These are phyloP conservation scores for Penicillium hordei DNA, from an alignment of 2,329 filamentous ascomycete genomes.

Conservation along the genomic window DNA sequence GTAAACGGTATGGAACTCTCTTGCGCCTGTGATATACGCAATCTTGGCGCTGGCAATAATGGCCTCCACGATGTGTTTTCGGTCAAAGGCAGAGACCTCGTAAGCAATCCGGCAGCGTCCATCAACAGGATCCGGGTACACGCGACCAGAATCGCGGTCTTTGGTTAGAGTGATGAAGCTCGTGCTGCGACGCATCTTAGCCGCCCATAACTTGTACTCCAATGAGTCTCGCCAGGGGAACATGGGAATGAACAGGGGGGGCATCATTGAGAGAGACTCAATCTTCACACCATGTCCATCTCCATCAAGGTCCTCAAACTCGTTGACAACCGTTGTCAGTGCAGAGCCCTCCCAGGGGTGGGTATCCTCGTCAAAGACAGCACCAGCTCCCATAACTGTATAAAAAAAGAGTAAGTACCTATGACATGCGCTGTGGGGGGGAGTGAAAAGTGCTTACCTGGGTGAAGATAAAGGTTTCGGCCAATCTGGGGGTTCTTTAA, in stretches of 20 bases:
- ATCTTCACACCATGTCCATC: conserved; percentile 80
- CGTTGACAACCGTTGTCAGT: conserved; percentile 72
- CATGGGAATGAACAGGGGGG: conserved; percentile 61
- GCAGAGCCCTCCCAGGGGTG: conserved; percentile 75
- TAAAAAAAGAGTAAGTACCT: background rate
- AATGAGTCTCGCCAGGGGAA: conserved; percentile 68
- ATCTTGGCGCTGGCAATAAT: conserved; percentile 72
- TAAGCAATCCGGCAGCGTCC: conserved; percentile 70
- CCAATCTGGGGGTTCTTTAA: conserved; percentile 81
- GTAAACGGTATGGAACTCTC: conserved; percentile 70
- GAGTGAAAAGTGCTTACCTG: conserved; percentile 56
- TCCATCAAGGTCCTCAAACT: conserved; percentile 78
- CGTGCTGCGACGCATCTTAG: conserved; percentile 67
- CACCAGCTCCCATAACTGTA: conserved; percentile 46
- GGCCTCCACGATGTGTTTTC: conserved; percentile 69
- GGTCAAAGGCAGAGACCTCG: conserved; percentile 68
- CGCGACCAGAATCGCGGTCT: conserved; percentile 72
- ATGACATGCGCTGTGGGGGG: no score
- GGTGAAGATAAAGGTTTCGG: conserved; percentile 78
- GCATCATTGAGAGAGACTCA: conserved; percentile 74
- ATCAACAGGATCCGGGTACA: conserved; percentile 69
- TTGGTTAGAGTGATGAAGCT: conserved; percentile 72
- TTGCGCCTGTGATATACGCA: conserved; percentile 73
- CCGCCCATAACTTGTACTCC: conserved; percentile 69
- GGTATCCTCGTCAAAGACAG: conserved; percentile 68